Evolutionary conservation across 202 grass and related monocot species (phyloP), one percentile per base, ranked within the genome.

Genomic region (Dendrocalamus latiflorus): DNA sequence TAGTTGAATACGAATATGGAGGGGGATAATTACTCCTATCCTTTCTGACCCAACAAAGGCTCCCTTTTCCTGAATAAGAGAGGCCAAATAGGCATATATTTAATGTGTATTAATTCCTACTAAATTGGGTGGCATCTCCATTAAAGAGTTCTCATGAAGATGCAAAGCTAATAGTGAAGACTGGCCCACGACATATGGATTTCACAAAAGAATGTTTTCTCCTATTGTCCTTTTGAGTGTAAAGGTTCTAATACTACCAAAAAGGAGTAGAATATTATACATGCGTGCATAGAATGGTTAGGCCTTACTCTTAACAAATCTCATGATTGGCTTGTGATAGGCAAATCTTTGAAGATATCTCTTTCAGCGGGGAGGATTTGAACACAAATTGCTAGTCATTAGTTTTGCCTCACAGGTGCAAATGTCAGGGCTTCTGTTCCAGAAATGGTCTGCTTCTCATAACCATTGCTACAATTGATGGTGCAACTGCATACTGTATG

Each of bases 1-100:
- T 34, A 64, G n/a, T 80, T 76, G 47, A 72, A 37, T 41, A 65
- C 48, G 72, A 76, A 88, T 83, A 79, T 78, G 11, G 42, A 72
- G 47, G 67, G 28, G 74, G 37, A 34, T 72, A 77, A 70, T 37
- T 85, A 42, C 42, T 36, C 21, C 12, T 66, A 85, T 77, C 72
- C 72, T 77, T 82, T 68, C 26, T 78, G 24, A n/a, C 50, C 30
- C 20, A 60, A 78, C n/a, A 60, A 78, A 68, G 25, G 24, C 20
- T 37, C 10, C 1, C 78, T 86, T 66, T 54, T 2, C 20, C 12
- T 71, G 9, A 73, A 72, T 61, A 61, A 74, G 48, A 71, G 42
- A 67, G 20, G 61, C 1, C 62, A 82, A 59, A 44, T 44, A 73
- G 18, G 18, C 50, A 50, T 78, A 53, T 86, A 77, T 68, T 61